Evolutionary conservation across 2,329 filamentous ascomycete species (phyloP), one percentile per base, ranked within the genome.

Genomic region (Epichloe amarillans): DNA sequence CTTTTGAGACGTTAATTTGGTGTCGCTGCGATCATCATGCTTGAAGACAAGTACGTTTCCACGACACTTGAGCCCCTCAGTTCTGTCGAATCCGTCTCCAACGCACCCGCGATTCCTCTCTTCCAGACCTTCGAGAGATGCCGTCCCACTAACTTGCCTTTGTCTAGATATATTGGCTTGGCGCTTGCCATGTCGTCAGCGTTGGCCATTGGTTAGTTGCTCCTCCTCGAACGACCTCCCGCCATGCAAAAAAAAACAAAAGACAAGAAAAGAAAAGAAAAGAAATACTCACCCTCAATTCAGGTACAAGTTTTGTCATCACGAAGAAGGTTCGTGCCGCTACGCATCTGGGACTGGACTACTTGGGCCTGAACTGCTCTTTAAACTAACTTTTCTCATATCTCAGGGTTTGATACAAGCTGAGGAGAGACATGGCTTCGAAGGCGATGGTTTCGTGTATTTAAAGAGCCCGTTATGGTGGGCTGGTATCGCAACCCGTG

Each of bases 391-490:
- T 30, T 30, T 30, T 4, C 10, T 30, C 30, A 30, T n/a, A 35
- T 30, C 26, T 36, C 40, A 91, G 85, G 91, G 91, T 57, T 77
- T 98, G 59, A 88, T 90, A 67, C 86, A 95, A 68, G 88, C 89
- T 56, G 88, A 87, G 64, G 84, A 95, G 69, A 80, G 82, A 61
- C 90, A 96, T 71, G 94, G 93, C 46, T 98, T 97, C 64, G 89
- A 96, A 66, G 93, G 94, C 60, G 93, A 97, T 61, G 93, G 93
- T 52, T 98, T 87, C 67, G 84, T 88, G 64, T 98, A 98, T 69
- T 70, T 98, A 52, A 87, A 84, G 66, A 97, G 87, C 66, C 90
- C 91, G n/a, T 76, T 91, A 60, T 98, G 93, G 93, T 98, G 93
- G 93, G 87, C 80, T 52, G 93, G 93, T 57, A 96, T 97, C 59